These are phyloP conservation scores for Rutstroemia sp. DNA, from an alignment of 2,329 filamentous ascomycete species.

Conservation along the genomic window DNA sequence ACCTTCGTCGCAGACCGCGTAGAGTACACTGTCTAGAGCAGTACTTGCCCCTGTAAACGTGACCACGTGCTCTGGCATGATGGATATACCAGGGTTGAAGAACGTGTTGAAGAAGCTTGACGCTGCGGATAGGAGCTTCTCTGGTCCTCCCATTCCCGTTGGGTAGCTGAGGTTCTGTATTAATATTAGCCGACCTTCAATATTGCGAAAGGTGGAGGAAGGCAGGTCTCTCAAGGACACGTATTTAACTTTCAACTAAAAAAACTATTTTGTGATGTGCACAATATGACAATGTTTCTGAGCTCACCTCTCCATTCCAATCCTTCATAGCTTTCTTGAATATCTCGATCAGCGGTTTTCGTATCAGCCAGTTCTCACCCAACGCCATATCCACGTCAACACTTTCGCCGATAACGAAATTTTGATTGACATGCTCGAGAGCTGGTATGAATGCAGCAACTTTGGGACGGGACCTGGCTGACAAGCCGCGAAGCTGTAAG, in stretches of 20 bases:
- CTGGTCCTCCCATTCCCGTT: background rate
- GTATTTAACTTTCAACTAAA: too few relatives aligned
- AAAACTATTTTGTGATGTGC: too few relatives aligned
- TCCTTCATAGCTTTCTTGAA: background rate
- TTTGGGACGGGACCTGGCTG: background rate
- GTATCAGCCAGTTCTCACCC: background rate
- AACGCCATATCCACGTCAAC: background rate
- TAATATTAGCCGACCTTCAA: background rate
- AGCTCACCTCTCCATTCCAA: background rate
- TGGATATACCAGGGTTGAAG: background rate
- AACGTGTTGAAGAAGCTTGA: background rate
- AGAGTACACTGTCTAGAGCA: background rate
- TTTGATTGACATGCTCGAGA: background rate
- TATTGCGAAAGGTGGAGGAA: background rate
- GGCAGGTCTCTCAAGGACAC: too few relatives aligned
- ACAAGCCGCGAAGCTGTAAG: background rate
- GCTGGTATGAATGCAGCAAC: background rate
- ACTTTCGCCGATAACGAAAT: background rate
- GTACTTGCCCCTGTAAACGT: background rate
- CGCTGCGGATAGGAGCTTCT: background rate
- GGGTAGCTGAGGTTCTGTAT: background rate
- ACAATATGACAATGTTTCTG: background rate
- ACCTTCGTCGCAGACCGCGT: background rate
- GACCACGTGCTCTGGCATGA: background rate
- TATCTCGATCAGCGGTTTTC: background rate